A percentile compares a stretch with the other conserved stretches of the same genome.
Evolutionary conservation across 257 asterid species (phyloP).

Genomic region (Agastache rugosa): DNA sequence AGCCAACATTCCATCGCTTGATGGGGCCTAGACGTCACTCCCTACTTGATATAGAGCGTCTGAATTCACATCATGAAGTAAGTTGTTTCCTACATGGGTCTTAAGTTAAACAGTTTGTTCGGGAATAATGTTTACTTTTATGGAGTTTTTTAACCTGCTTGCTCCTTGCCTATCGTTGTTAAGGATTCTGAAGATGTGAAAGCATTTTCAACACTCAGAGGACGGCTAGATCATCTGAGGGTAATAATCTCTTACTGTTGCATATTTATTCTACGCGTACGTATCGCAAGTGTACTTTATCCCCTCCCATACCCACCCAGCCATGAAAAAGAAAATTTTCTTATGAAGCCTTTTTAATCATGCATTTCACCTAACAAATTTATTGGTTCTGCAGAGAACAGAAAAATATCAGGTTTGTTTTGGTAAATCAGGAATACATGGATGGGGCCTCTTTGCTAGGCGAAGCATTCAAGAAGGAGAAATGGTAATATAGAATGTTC

Average conservation of each 20-base stretch:
- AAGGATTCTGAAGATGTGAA: slow-evolving; percentile 58
- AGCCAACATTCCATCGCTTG: slow-evolving; percentile 72
- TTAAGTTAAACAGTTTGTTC: slow-evolving; percentile 10
- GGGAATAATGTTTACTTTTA: neutral
- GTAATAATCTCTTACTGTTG: slow-evolving; percentile 44
- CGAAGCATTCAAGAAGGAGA: slow-evolving; percentile 87
- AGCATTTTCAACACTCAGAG: slow-evolving; percentile 70
- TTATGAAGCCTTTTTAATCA: neutral
- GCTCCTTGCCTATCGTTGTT: slow-evolving; percentile 38
- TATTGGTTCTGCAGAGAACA: slow-evolving; percentile 59
- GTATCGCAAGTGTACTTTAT: neutral
- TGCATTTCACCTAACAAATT: slow-evolving; percentile 29
- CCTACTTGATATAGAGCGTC: slow-evolving; percentile 58
- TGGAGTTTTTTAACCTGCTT: slow-evolving; percentile 30
- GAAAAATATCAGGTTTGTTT: slow-evolving; percentile 83
- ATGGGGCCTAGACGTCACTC: slow-evolving; percentile 83
- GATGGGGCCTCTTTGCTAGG: slow-evolving; percentile 99
- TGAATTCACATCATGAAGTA: slow-evolving; percentile 62
- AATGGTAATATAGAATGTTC: slow-evolving; percentile 61
- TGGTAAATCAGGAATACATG: slow-evolving; percentile 97
- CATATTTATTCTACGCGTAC: neutral
- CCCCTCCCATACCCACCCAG: neutral
- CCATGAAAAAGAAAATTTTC: neutral
- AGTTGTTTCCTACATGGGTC: slow-evolving; percentile 28
- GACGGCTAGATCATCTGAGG: slow-evolving; percentile 74